Evolutionary conservation across 106 monocot species (phyloP), one percentile per base, ranked within the genome.

Genomic region (Alisma plantagoaquatica): DNA sequence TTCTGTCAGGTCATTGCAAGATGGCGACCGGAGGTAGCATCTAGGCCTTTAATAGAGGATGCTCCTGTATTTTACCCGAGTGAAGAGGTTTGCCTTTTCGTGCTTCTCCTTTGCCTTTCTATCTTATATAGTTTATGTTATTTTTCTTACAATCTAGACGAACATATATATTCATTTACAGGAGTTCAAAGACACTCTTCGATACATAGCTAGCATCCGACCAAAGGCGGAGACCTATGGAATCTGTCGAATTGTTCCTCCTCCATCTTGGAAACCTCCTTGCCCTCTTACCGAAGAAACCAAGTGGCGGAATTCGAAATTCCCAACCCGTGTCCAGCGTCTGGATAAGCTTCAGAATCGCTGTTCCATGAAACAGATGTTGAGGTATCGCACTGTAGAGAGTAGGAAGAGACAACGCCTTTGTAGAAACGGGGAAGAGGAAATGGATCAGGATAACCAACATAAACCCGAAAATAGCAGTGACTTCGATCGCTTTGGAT

Each of bases 341-440:
- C 33, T 96, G 35, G 71, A 96, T 46, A 84, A 81, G 73, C 96
- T 96, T 64, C 96, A 96, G 74, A 88, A 89, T 66, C 78, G 81
- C 20, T 66, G 65, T 29, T 57, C 77, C 21, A 12, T 43, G 2
- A 87, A 71, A 29, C 87, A 67, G 22, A 38, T 38, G 12, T 33
- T 28, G 23, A 54, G n/a, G 56, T 74, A 51, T 19, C 56, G 35
- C 43, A 59, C 48, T 43, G 33, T 62, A 25, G 62, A 66, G 67
- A 76, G 41, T 61, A 74, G 65, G 46, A 91, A 92, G 71, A 75
- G 76, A 49, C 59, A 56, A 68, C 78, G 79, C 42, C 21, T 78
- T 4, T n/a, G n/a, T n/a, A n/a, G n/a, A n/a, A n/a, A n/a, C n/a
- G n/a, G n/a, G n/a, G n/a, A n/a, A n/a, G n/a, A n/a, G n/a, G n/a